Base-by-base conservation (phyloP, 2,329 filamentous ascomycete species). In the Mycosphaerelloides madeirae region DNA sequence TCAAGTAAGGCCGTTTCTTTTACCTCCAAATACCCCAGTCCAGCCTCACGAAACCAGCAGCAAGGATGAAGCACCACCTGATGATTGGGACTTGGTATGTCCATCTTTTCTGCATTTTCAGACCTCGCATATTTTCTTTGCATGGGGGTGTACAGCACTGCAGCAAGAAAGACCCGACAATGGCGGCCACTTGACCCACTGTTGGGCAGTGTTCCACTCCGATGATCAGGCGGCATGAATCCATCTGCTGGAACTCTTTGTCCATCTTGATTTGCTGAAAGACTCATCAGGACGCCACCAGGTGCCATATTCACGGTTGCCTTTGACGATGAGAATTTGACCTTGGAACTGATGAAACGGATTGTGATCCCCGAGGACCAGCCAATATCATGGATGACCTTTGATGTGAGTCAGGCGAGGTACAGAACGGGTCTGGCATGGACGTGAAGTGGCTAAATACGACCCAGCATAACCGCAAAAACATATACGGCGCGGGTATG, bases 351-450 rank as follows among this genome's bases (percentile, higher is more conserved):
- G 60, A 71, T 94, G 61, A 89, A 91, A 71, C 81, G 84, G 57
- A 93, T 87, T 1, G 80, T 82, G 46, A 93, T 94, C 44, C 84
- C 87, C 3, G 69, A 85, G 41, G 85, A 91, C 53, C 87, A 95
- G 68, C 86, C 88, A 6, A 93, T 95, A 55, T 94, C 87, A 48
- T 95, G 88, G 88, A 91, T 95, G 85, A 84, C 87, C 13, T 91
- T 94, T 61, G 84, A 87, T 65, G 86, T 88, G 72, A 69, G 83
- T 29, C 31, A 32, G 6, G 61, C 22, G 18, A 29, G 37, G 7
- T 29, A 6, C 13, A 22, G 3, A 13, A 34, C 34, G 9, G 16
- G n/a, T 20, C 6, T 32, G 25, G 28, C 28, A n/a, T 29, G 28
- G 28, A n/a, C 31, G 13, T 32, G 5, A 5, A 16, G 13, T 16